phyloP scores from a whole-genome alignment of 352 stramenopile species.

The Pythium apleroticum region DNA sequence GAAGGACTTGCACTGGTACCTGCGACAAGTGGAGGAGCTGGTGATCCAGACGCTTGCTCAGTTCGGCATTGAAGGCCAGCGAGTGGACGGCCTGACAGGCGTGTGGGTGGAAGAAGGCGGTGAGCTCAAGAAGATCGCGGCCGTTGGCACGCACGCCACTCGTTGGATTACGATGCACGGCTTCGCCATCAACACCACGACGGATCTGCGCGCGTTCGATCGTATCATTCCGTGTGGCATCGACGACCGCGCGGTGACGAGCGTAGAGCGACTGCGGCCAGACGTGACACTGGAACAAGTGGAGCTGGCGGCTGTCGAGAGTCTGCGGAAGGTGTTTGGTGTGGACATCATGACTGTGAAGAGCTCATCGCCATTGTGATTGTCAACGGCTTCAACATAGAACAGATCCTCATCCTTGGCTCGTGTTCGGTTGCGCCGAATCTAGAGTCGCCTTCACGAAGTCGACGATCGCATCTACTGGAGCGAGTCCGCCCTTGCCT shows the following conservation, averaged over 20 bases:
- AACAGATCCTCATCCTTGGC: neutral
- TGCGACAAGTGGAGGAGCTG: conserved; percentile 95
- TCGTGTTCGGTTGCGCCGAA: neutral
- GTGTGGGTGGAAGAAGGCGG: conserved; percentile 93
- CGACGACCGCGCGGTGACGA: conserved; percentile 84
- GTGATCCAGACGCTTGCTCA: conserved; percentile 91
- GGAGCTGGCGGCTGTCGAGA: conserved; percentile 61
- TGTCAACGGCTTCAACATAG: neutral
- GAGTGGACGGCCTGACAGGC: conserved; percentile 92
- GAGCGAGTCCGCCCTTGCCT: conserved; percentile 29
- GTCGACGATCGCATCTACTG: conserved; percentile 23
- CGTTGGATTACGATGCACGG: conserved; percentile 99
- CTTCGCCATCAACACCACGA: conserved; percentile 96
- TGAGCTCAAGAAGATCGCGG: conserved; percentile 94
- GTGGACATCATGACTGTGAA: conserved; percentile 56
- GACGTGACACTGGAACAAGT: conserved; percentile 56
- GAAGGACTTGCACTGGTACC: conserved; percentile 97
- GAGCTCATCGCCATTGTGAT: conserved; percentile 37
- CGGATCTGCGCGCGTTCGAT: conserved; percentile 92
- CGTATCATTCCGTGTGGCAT: conserved; percentile 98
- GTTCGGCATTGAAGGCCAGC: conserved; percentile 86
- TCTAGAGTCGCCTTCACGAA: conserved; percentile 8
- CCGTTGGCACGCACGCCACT: conserved; percentile 94
- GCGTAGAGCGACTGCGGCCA: conserved; percentile 58
- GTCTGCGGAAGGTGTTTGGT: conserved; percentile 70